Conservation (phyloP, 768 basidiomycete genomes). For the Hortiboletus campestris region DNA sequence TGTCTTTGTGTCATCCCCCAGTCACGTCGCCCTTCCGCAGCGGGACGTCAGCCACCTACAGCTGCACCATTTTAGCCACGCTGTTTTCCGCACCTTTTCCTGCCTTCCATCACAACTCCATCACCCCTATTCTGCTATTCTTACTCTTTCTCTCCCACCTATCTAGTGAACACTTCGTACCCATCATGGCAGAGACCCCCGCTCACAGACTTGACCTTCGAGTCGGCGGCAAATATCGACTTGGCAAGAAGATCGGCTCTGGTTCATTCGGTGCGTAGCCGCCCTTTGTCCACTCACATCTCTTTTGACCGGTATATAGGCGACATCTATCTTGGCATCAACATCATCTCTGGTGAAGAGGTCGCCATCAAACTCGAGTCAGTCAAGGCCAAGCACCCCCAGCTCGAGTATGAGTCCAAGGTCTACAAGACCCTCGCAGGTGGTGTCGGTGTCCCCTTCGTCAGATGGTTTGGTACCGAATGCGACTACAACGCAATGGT, state of each 20-base stretch:
- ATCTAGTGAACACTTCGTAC: slow-evolving; percentile 10
- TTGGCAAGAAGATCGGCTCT: slow-evolving; percentile 99
- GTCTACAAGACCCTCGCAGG: slow-evolving; percentile 98
- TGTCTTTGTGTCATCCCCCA: neutral
- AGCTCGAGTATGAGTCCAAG: slow-evolving; percentile 97
- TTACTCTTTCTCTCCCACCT: slow-evolving; percentile 10
- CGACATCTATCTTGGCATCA: slow-evolving; percentile 99
- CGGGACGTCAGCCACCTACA: slow-evolving; percentile 37
- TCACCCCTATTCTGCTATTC: slow-evolving; percentile 12
- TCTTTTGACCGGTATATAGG: slow-evolving; percentile 45
- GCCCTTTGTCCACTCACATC: neutral
- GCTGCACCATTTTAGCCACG: slow-evolving; percentile 30
- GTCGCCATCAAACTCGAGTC: slow-evolving; percentile 99
- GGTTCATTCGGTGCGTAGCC: slow-evolving; percentile 86
- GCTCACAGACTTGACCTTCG: slow-evolving; percentile 77
- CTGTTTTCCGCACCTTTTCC: slow-evolving; percentile 32
- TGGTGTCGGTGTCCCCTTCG: slow-evolving; percentile 98
- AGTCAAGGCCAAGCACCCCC: slow-evolving; percentile 99
- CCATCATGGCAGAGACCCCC: slow-evolving; percentile 70
- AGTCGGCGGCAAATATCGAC: slow-evolving; percentile 93
- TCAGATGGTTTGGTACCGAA: slow-evolving; percentile 91
- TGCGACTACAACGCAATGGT: slow-evolving; percentile 99
- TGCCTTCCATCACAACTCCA: slow-evolving; percentile 15
- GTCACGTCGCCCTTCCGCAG: slow-evolving; percentile 1
- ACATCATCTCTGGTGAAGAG: slow-evolving; percentile 99